Evolutionary conservation across 495 filamentous ascomycete genomes (phyloP), one percentile per base, ranked within the genome.

Genomic region (Aspergillus incahuasiensis): DNA sequence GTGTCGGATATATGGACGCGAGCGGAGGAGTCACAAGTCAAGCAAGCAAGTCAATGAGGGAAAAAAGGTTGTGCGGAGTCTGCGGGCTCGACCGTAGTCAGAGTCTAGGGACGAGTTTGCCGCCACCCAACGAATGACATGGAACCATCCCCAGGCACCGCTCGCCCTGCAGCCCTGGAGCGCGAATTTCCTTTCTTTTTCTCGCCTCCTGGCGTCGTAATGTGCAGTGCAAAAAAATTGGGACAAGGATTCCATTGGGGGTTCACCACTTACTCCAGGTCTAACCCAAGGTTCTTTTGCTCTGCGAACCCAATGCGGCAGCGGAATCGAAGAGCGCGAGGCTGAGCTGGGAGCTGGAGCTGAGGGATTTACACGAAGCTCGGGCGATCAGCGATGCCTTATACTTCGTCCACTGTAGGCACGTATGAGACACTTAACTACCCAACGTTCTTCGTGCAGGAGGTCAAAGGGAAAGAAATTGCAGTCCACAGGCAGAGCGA

Each of bases 101-200:
- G 25, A 28, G 25, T 28, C 25, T 28, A 38, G 34, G 34, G 40
- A 56, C 34, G 43, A 58, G 57, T 63, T 61, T 59, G 58, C 58
- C 48, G 55, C 58, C 47, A 18, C 48, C 54, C 49, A 41, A 52
- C 61, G 32, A 62, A 61, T 49, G 48, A 52, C 53, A 54, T 35
- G 59, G 54, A 55, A 32, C 15, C 43, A 56, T 48, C 48, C 61
- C 66, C 61, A 67, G 64, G 65, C 57, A 66, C 58, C 34, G 52
- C 44, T 69, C 64, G 62, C 62, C 62, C 49, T 47, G 54, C 58
- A 55, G 62, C 62, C 62, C 49, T 47, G 54, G 52, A 55, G 58
- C 28, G 48, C 48, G 32, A 49, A 41, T 54, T 55, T 30, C 46
- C 30, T 48, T 50, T 39, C 50, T 51, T 48, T 50, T 49, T 42